Percentiles rank a stretch among this genome's conserved stretches.
These are phyloP conservation scores for Xylaria castorea DNA, from an alignment of 495 filamentous ascomycete genomes.

Conservation along the genomic window DNA sequence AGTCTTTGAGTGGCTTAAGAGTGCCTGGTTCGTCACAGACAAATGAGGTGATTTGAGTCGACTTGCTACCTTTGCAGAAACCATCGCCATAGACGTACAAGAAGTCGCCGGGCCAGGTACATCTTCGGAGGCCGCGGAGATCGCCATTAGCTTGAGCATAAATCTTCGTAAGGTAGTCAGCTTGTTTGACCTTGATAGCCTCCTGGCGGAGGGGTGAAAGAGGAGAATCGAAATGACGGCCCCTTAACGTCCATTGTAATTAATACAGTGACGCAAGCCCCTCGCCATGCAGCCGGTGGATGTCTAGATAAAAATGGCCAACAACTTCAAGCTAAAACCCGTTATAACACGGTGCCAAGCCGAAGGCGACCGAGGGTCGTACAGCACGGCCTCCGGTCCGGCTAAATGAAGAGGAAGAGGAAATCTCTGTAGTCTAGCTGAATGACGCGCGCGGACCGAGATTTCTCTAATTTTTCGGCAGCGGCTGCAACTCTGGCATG, in stretches of 20 bases:
- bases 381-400: neutral
- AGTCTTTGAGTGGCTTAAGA: neutral
- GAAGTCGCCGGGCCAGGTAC: neutral
- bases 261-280: neutral
- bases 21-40: neutral
- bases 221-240: slow-evolving; percentile 33
- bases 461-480: neutral
- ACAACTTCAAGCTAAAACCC: neutral
- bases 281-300: neutral
- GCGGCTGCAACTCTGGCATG: neutral
- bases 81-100: neutral
- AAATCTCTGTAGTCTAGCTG: neutral
- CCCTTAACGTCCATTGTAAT: neutral
- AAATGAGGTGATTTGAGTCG: neutral
- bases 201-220: slow-evolving; percentile 30
- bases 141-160: slow-evolving; percentile 31
- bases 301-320: neutral
- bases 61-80: neutral
- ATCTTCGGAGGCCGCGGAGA: neutral
- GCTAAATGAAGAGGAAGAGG: neutral
- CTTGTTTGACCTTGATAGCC: slow-evolving; percentile 28
- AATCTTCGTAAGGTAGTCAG: slow-evolving; percentile 37
- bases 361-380: neutral
- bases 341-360: neutral
- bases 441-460: neutral